These are phyloP conservation scores for Carnegiea gigantea DNA, from an alignment of 179 eudicot genomes.

Conservation along the genomic window DNA sequence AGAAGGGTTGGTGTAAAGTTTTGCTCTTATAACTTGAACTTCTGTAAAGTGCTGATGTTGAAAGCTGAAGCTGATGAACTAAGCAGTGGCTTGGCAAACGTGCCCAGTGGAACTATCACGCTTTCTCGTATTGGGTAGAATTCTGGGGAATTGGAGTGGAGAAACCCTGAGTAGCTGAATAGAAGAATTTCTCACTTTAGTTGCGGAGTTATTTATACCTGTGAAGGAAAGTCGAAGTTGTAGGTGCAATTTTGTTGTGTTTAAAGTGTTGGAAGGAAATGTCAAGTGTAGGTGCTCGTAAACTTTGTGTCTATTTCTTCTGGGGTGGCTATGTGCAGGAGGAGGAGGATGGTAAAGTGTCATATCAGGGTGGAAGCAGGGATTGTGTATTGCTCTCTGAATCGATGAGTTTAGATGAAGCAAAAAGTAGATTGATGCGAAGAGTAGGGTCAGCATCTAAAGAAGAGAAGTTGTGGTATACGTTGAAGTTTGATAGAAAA, in stretches of 20 bases:
- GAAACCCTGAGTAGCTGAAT: background rate
- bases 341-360: background rate
- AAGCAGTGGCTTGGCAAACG: background rate
- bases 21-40: background rate
- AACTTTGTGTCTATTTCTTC: slow-evolving; percentile 9
- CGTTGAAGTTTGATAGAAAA: background rate
- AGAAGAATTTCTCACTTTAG: background rate
- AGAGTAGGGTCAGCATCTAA: background rate
- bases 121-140: background rate
- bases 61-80: background rate
- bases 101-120: background rate
- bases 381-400: background rate
- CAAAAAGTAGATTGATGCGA: background rate
- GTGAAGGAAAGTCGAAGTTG: background rate
- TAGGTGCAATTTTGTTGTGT: background rate
- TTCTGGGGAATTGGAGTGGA: background rate
- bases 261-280: background rate
- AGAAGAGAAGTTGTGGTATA: background rate
- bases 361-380: slow-evolving; percentile 7
- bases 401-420: slow-evolving; percentile 4
- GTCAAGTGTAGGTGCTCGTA: background rate
- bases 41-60: background rate
- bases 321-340: slow-evolving; percentile 9
- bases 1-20: background rate
- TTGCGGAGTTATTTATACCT: background rate